Conservation (phyloP, 306 rosid genomes). For the Sechiopsis laciniata region DNA sequence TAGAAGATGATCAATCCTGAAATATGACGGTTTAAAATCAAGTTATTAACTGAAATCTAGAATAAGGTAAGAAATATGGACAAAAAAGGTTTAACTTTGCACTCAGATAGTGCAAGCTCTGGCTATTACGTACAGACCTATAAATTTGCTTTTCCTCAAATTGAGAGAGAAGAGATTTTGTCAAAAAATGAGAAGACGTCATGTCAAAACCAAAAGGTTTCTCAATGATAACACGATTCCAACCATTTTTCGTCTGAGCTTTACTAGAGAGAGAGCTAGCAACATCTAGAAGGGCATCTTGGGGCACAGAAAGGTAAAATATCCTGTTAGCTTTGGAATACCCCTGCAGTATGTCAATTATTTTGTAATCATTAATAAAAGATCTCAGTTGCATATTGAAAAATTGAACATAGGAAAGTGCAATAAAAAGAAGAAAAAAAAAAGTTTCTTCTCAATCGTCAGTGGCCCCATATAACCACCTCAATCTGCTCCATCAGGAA, state of each 20-base stretch:
- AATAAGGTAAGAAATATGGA: neutral
- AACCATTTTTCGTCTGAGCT: slow-evolving; percentile 79
- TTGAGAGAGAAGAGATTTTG: slow-evolving; percentile 73
- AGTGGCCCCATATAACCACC: slow-evolving; percentile 37
- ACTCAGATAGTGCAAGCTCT: neutral
- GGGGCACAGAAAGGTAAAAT: slow-evolving; percentile 92
- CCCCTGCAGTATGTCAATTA: slow-evolving; percentile 63
- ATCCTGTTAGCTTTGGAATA: slow-evolving; percentile 66
- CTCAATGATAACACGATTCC: slow-evolving; percentile 88
- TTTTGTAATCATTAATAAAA: slow-evolving; percentile 36
- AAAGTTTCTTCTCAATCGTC: neutral
- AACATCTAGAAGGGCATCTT: slow-evolving; percentile 82
- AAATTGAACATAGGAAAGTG: slow-evolving; percentile 19
- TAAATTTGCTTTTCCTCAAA: slow-evolving; percentile 78
- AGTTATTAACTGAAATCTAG: slow-evolving; percentile 10
- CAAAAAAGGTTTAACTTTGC: neutral
- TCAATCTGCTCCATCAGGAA: slow-evolving; percentile 70
- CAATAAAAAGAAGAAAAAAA: slow-evolving; percentile 12
- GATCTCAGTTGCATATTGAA: slow-evolving; percentile 22
- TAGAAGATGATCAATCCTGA: slow-evolving; percentile 92
- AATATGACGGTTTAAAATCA: slow-evolving; percentile 23
- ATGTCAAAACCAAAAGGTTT: slow-evolving; percentile 85
- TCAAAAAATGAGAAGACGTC: slow-evolving; percentile 60
- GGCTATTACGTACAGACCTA: slow-evolving; percentile 39
- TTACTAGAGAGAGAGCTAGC: slow-evolving; percentile 55